Evolutionary conservation across 208 protist species (phyloP).

Genomic region (Leishmania lainsoni): DNA sequence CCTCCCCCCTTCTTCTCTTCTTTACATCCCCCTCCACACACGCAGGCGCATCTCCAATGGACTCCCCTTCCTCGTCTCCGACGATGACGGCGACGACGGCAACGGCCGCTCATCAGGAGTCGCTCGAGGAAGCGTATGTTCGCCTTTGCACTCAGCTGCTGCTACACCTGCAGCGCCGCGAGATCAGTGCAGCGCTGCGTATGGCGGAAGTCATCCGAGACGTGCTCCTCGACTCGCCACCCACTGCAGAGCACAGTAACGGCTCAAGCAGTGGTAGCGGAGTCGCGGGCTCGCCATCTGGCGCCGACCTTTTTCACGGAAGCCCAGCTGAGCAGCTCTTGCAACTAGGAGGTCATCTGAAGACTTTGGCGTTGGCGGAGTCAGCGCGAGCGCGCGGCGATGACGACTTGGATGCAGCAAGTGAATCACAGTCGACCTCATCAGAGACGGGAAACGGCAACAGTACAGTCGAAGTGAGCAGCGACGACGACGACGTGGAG

Average conservation of each 20-base stretch:
- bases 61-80: background rate
- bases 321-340: constrained; percentile 20
- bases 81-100: background rate
- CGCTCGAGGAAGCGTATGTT: constrained; percentile 21
- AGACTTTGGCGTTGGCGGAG: background rate
- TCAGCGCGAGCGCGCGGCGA: background rate
- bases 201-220: constrained; percentile 14
- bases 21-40: background rate
- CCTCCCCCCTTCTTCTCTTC: background rate
- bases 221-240: background rate
- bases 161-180: constrained; percentile 17
- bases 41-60: background rate
- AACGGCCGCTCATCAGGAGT: background rate
- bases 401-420: background rate
- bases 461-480: background rate
- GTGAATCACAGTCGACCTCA: background rate
- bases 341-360: constrained; percentile 6
- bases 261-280: background rate
- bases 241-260: background rate
- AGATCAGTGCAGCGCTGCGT: constrained; percentile 9
- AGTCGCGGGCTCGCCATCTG: background rate
- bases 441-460: background rate
- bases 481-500: background rate
- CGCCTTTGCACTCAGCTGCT: constrained; percentile 23
- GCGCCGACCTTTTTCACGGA: constrained; percentile 5